Base-by-base conservation (phyloP, 2,329 filamentous ascomycete genomes). In the Cordyceps pruinosa region DNA sequence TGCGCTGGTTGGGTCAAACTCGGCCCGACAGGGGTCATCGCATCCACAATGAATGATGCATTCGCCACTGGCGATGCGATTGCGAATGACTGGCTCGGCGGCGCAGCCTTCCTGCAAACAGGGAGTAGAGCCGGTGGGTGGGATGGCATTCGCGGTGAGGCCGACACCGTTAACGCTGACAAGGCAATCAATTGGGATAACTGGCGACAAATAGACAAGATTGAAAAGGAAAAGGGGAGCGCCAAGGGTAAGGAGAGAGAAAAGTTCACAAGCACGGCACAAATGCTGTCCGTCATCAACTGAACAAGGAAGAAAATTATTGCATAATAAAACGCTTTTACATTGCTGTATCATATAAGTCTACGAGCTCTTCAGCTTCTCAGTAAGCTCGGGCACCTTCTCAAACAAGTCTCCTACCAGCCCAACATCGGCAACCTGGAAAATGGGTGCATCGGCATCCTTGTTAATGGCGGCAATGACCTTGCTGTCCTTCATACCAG, bases 401-500 rank as follows among this genome's bases (percentile, higher is more conserved):
- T 96, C 90, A 70, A 97, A 97, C 66, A 99, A 75, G 77, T 99
- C 94, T 41, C 92, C 93, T 5, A 99, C 93, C 53, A 99, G 77
- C 13, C 94, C 94, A 55, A 97, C 91, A 73, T 99, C 94, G 5
- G 94, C 94, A 59, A 99, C 85, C 75, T 99, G 94, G 81, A 99
- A 99, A 66, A 99, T 99, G 30, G 94, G 94, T 58, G 94, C 94
- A 73, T 99, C 94, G 5, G 86, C 79, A 69, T 99, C 94, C 78
- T 99, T 99, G 81, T 99, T 99, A 70, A 99, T 97, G 15, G 90
- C 90, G 23, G 93, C 94, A 76, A 99, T 99, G 59, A 99, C 94
- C 79, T 99, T 99, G 79, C 91, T 97, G 70, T 99, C 94, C 82
- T 99, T 99, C 94, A 99, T 99, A 70, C 94, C 94, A 32, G 94